Evolutionary conservation across 306 rosid genomes (phyloP), one percentile per base, ranked within the genome.

Genomic region (Pterocarpus santalinus): DNA sequence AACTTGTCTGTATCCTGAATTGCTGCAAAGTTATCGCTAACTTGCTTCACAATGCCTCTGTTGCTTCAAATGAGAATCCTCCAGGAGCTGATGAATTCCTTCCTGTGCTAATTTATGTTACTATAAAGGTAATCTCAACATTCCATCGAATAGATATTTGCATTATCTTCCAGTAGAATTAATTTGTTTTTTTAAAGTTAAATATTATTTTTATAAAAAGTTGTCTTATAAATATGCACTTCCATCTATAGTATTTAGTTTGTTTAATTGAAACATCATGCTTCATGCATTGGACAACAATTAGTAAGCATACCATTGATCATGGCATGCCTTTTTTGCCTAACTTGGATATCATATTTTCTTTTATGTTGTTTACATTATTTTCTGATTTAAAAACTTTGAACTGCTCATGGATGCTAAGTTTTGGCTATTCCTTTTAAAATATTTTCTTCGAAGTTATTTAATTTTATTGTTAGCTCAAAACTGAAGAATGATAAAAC

Each of bases 61-160:
- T 94, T 77, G 90, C 98, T 82, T 94, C 97, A 65, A 86, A 91
- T 78, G 97, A 86, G 64, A 87, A 83, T 85, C 90, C 91, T 77
- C 97, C 94, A 0, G 99, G 99, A 82, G 99, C 99, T 79, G 99
- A 96, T 75, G 99, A 96, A 72, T 96, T 96, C 78, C 98, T 96
- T 88, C 99, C 99, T 8, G 98, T 96, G 84, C 90, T 96, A 65
- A 96, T 96, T 63, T 96, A 88, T 74, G 99, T 96, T 78, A 93
- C 98, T 30, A 56, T 96, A 83, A 96, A 84, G 90, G 90, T 87
- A 78, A 78, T 73, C 81, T 64, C 77, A 62, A 14, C 34, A 52
- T 72, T 69, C 47, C 52, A 66, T 69, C n/a, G 76, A 17, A 63
- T 69, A 34, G 34, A 65, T 76, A 10, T 8, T 0, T 52, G 41